Conservation (phyloP, 495 filamentous ascomycete species). For the Aspergillus haitiensis region DNA sequence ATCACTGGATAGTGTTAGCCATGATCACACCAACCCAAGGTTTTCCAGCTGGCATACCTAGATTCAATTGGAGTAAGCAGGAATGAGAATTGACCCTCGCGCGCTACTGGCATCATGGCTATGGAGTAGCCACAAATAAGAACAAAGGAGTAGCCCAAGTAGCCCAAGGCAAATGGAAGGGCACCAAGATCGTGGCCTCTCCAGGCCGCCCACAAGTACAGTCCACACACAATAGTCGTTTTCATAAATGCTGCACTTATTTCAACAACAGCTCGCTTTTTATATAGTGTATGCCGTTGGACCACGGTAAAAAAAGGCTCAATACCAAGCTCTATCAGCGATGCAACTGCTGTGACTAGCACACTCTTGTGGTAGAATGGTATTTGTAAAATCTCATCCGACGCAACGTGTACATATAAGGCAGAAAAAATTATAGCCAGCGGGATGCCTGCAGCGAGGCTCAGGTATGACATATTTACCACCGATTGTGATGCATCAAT, state of each 20-base stretch:
- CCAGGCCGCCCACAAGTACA: conserved; percentile 58
- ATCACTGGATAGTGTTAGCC: conserved; percentile 26
- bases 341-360: conserved; percentile 69
- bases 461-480: conserved; percentile 84
- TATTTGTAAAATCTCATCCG: conserved; percentile 51
- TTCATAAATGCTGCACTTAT: conserved; percentile 71
- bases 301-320: conserved; percentile 85
- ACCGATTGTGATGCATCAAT: conserved; percentile 60
- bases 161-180: conserved; percentile 85
- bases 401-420: conserved; percentile 62
- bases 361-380: conserved; percentile 65
- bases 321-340: conserved; percentile 73
- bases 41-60: conserved; percentile 35
- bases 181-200: conserved; percentile 60
- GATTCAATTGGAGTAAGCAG: conserved; percentile 43
- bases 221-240: conserved; percentile 68
- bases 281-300: conserved; percentile 77
- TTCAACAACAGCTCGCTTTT: conserved; percentile 77
- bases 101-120: conserved; percentile 45
- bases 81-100: conserved; percentile 58
- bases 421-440: conserved; percentile 60
- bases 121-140: conserved; percentile 67
- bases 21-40: not conserved
- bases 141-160: conserved; percentile 70
- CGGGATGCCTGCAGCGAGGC: conserved; percentile 66